phyloP scores from a whole-genome alignment of 768 basidiomycete genomes.

The Tylopilus sp. region DNA sequence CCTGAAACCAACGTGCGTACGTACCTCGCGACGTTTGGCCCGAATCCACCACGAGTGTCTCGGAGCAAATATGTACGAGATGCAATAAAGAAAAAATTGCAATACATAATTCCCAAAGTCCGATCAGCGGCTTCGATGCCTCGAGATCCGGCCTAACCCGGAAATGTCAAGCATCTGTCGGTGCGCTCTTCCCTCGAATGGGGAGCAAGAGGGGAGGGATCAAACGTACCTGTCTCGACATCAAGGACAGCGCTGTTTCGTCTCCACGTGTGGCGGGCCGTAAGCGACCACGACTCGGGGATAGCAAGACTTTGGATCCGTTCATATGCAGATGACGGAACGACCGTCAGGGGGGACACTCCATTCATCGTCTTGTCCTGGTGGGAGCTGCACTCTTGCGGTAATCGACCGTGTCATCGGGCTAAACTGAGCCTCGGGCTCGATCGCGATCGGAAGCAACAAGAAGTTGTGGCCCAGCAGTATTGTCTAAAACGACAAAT shows the following conservation, averaged over 20 bases:
- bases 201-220: slow-evolving; percentile 5
- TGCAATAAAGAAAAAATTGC: slow-evolving; percentile 1
- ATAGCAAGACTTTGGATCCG: background rate
- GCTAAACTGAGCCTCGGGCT: slow-evolving; percentile 8
- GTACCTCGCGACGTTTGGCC: too few species aligned
- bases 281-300: background rate
- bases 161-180: slow-evolving; percentile 16
- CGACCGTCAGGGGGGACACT: background rate
- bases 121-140: slow-evolving; percentile 20
- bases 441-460: slow-evolving; percentile 18
- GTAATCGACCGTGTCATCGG: slow-evolving; percentile 3
- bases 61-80: slow-evolving; percentile 3
- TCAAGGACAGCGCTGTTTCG: background rate
- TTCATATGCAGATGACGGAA: background rate
- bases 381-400: background rate
- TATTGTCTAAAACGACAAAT: slow-evolving; percentile 1
- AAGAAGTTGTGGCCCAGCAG: slow-evolving; percentile 4
- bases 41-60: slow-evolving; percentile 20
- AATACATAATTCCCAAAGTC: background rate
- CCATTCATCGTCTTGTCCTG: background rate
- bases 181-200: background rate
- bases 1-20: background rate
- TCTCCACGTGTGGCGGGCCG: background rate
- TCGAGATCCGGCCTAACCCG: slow-evolving; percentile 18
- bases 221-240: background rate